Percentiles rank a stretch among this genome's conserved stretches.
These are phyloP conservation scores for Hypoxylon fuscum DNA, from an alignment of 495 filamentous ascomycete species.

Conservation along the genomic window DNA sequence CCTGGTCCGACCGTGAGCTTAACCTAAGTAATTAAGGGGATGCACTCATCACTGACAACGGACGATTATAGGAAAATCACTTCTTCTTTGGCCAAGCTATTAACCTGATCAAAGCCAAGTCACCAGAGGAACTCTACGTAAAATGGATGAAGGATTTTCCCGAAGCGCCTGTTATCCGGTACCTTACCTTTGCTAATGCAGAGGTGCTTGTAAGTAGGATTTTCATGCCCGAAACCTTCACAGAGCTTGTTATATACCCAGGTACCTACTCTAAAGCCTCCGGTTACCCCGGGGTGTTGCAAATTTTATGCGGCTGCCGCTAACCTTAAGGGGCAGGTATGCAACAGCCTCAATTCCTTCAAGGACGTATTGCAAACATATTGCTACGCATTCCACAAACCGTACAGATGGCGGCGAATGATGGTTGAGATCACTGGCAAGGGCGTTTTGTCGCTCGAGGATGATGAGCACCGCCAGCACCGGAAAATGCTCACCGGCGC, in stretches of 20 bases:
- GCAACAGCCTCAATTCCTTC: conserved; percentile 43
- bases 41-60: not conserved
- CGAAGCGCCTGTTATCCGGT: conserved; percentile 42
- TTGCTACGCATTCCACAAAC: conserved; percentile 43
- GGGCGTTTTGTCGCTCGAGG: conserved; percentile 41
- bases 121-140: conserved; percentile 31
- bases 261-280: not conserved
- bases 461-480: conserved; percentile 38
- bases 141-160: conserved; percentile 39
- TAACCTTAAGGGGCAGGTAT: conserved; percentile 13
- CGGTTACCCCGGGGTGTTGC: no score
- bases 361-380: conserved; percentile 45
- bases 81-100: conserved; percentile 30
- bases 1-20: conserved; percentile 32
- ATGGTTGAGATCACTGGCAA: conserved; percentile 38
- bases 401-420: conserved; percentile 28
- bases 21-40: not conserved
- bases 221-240: no score
- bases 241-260: not conserved
- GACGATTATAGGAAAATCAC: conserved; percentile 19
- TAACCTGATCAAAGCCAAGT: conserved; percentile 18
- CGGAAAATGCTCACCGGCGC: conserved; percentile 26
- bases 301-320: not conserved
- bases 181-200: conserved; percentile 37
- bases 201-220: conserved; percentile 37